Conservation (phyloP, 2,329 filamentous ascomycete genomes). For the Rasamsonia emersonii region DNA sequence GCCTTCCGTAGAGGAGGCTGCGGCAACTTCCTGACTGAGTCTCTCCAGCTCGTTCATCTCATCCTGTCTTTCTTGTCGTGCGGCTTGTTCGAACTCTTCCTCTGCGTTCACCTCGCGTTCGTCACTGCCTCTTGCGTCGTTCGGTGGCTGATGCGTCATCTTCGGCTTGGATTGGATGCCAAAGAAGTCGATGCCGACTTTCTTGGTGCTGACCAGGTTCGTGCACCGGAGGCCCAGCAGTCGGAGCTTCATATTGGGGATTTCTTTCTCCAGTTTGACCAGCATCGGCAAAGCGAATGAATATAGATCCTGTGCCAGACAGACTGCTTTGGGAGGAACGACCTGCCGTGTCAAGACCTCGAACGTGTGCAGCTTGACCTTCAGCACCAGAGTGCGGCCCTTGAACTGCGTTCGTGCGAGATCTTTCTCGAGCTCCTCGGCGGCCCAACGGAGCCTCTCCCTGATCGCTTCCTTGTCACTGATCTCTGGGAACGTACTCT, state of each 20-base stretch:
- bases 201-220: constrained; percentile 77
- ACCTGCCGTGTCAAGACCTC: constrained; percentile 82
- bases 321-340: constrained; percentile 63
- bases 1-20: constrained; percentile 16
- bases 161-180: constrained; percentile 34
- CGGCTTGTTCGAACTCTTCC: constrained; percentile 55
- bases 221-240: constrained; percentile 87
- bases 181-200: constrained; percentile 73
- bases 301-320: constrained; percentile 72
- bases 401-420: constrained; percentile 71
- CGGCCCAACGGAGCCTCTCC: constrained; percentile 69
- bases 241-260: constrained; percentile 67
- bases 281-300: constrained; percentile 74
- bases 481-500: constrained; percentile 82
- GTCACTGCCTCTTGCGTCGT: constrained; percentile 15
- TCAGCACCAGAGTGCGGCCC: constrained; percentile 82
- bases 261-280: constrained; percentile 72
- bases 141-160: constrained; percentile 11
- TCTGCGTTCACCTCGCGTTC: constrained; percentile 64
- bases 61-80: constrained; percentile 50
- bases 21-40: constrained; percentile 49
- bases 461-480: constrained; percentile 58
- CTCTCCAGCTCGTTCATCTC: constrained; percentile 54
- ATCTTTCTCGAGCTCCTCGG: constrained; percentile 81
- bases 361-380: constrained; percentile 90